Percentiles rank a stretch among this genome's conserved stretches.
Conservation (phyloP, 495 filamentous ascomycete species). For the Penicillium atrosanguineum region DNA sequence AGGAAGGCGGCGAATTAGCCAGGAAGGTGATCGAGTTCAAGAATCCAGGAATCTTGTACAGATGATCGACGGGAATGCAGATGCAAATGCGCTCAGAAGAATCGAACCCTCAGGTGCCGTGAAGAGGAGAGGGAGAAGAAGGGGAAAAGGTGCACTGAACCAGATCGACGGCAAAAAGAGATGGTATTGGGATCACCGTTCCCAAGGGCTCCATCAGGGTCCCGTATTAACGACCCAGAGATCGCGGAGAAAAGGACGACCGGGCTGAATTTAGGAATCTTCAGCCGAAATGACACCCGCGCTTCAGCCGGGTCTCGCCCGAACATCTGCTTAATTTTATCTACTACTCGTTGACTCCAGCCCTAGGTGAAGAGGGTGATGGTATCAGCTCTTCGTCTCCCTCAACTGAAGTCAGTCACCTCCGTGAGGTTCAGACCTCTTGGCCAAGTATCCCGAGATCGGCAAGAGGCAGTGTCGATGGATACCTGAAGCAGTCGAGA, state of each 20-base stretch:
- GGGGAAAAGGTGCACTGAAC: conserved; percentile 9
- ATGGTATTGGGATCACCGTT: conserved; percentile 25
- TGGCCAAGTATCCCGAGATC: conserved; percentile 34
- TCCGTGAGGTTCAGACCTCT: conserved; percentile 25
- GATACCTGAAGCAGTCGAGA: conserved; percentile 18
- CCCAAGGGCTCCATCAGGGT: conserved; percentile 26
- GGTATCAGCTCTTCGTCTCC: neutral
- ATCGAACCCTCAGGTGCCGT: neutral
- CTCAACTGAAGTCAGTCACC: neutral
- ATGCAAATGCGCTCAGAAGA: neutral
- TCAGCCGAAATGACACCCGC: conserved; percentile 32
- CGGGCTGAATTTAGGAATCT: conserved; percentile 33
- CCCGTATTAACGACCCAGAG: conserved; percentile 26
- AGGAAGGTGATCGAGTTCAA: conserved; percentile 7
- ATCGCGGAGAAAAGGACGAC: conserved; percentile 26
- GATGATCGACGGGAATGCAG: neutral
- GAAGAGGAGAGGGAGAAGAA: conserved; percentile 31
- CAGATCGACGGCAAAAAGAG: conserved; percentile 24
- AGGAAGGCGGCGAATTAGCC: conserved; percentile 8
- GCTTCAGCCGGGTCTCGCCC: conserved; percentile 12
- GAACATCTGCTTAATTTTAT: neutral
- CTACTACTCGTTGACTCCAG: too few relatives aligned
- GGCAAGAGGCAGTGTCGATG: conserved; percentile 35
- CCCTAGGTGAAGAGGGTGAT: too few relatives aligned
- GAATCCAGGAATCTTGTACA: conserved; percentile 23